These are phyloP conservation scores for Cladosporium colombiae DNA, from an alignment of 2,329 filamentous ascomycete species.

Conservation along the genomic window DNA sequence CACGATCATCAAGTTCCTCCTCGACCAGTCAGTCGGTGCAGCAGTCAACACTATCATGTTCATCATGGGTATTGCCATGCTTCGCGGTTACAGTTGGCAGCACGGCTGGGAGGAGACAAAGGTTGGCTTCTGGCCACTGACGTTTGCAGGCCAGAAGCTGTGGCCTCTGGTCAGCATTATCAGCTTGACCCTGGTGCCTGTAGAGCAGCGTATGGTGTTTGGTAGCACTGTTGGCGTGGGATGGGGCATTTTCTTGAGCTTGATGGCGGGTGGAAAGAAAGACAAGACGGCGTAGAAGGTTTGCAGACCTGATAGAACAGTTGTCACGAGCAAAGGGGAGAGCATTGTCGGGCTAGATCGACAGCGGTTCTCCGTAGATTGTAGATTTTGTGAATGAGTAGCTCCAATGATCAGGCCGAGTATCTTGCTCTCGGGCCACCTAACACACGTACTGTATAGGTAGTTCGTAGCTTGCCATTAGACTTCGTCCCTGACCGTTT, in stretches of 20 bases:
- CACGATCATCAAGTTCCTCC: constrained; percentile 64
- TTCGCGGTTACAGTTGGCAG: constrained; percentile 42
- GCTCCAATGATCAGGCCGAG: neutral
- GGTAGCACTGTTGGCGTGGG: constrained; percentile 70
- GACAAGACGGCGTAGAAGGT: constrained; percentile 1
- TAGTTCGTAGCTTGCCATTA: neutral
- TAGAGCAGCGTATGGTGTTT: constrained; percentile 69
- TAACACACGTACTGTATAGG: neutral
- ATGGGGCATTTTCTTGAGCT: constrained; percentile 72
- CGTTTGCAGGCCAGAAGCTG: constrained; percentile 69
- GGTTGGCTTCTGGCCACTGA: constrained; percentile 50
- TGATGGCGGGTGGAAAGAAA: constrained; percentile 11
- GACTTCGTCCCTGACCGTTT: constrained; percentile 5
- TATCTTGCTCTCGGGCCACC: neutral
- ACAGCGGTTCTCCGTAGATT: neutral
- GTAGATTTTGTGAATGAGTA: neutral
- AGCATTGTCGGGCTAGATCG: neutral
- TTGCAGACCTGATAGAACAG: neutral
- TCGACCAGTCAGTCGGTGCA: constrained; percentile 70
- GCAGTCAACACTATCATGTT: constrained; percentile 66
- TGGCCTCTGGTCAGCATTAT: constrained; percentile 71
- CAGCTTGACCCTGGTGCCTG: constrained; percentile 71
- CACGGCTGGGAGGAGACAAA: constrained; percentile 25
- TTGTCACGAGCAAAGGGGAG: neutral
- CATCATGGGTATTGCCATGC: constrained; percentile 59